These are phyloP conservation scores for Pterocarpus santalinus DNA, from an alignment of 306 rosid genomes.

Conservation along the genomic window DNA sequence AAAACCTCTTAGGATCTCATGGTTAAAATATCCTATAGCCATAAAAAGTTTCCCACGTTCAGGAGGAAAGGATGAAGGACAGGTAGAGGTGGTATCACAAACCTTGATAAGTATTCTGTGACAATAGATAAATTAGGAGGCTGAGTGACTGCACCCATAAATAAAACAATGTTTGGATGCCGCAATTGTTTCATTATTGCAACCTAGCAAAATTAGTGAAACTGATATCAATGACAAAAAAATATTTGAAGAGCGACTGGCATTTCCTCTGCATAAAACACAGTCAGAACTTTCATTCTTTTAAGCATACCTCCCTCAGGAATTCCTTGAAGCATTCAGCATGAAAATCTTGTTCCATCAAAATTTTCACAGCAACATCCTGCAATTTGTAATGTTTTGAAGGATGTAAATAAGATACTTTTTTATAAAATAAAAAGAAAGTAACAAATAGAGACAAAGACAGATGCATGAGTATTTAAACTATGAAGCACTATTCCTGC, in stretches of 20 bases:
- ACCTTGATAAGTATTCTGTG: constrained; percentile 98
- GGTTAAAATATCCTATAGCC: constrained; percentile 26
- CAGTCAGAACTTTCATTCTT: constrained; percentile 28
- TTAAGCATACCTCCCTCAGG: constrained; percentile 81
- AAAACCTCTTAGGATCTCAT: constrained; percentile 41
- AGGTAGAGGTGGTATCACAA: constrained; percentile 37
- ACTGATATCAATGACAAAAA: constrained; percentile 46
- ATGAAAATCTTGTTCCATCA: constrained; percentile 96
- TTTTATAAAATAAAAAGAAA: not conserved
- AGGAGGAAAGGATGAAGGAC: constrained; percentile 1
- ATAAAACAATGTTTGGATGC: constrained; percentile 97
- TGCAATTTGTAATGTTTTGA: constrained; percentile 50
- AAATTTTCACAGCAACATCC: constrained; percentile 99
- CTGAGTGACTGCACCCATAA: constrained; percentile 98
- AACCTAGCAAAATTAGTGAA: constrained; percentile 66
- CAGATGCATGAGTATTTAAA: constrained; percentile 7
- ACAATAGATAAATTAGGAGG: constrained; percentile 98
- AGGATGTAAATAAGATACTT: constrained; percentile 4
- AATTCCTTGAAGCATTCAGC: constrained; percentile 91
- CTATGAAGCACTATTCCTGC: constrained; percentile 24
- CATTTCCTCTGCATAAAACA: constrained; percentile 22
- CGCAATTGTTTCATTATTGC: constrained; percentile 93
- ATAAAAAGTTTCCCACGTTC: constrained; percentile 8
- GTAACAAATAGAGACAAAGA: constrained; percentile 13
- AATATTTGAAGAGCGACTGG: constrained; percentile 15